Percentiles rank a stretch among this genome's conserved stretches.
Conservation (phyloP, 805 yeast species). For the Cyberlindnera mrakii region DNA sequence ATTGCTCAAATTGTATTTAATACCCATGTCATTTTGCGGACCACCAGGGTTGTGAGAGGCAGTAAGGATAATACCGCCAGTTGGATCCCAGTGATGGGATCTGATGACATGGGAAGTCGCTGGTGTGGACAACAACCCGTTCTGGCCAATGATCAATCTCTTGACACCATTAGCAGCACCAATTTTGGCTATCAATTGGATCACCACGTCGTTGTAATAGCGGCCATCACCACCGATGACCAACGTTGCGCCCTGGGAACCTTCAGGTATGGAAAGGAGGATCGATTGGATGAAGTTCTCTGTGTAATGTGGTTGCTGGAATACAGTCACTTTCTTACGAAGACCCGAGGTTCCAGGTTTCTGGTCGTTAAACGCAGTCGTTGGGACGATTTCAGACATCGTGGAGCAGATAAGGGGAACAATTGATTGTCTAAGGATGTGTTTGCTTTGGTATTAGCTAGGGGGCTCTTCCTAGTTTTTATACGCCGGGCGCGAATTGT, state of each 20-base stretch:
- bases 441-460: too few species aligned
- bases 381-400: slow-evolving; percentile 33
- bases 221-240: slow-evolving; percentile 98
- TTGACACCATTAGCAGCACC: slow-evolving; percentile 89
- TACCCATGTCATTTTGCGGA: slow-evolving; percentile 85
- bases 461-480: too few species aligned
- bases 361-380: slow-evolving; percentile 81
- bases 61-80: slow-evolving; percentile 94
- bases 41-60: slow-evolving; percentile 99
- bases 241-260: slow-evolving; percentile 61
- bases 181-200: slow-evolving; percentile 75
- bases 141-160: slow-evolving; percentile 79
- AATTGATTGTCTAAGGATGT: too few species aligned
- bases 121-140: slow-evolving; percentile 89
- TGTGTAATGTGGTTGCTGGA: slow-evolving; percentile 72
- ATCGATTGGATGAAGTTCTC: slow-evolving; percentile 92
- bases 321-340: slow-evolving; percentile 83
- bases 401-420: too few species aligned
- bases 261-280: slow-evolving; percentile 85
- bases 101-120: slow-evolving; percentile 94
- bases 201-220: slow-evolving; percentile 75
- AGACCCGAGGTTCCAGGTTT: slow-evolving; percentile 98
- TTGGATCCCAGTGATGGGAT: slow-evolving; percentile 44
- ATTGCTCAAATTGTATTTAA: slow-evolving; percentile 88
- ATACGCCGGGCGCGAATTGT: too few species aligned